Conservation (phyloP, 2,329 filamentous ascomycete species). For the Trichophyton mentagrophytes region DNA sequence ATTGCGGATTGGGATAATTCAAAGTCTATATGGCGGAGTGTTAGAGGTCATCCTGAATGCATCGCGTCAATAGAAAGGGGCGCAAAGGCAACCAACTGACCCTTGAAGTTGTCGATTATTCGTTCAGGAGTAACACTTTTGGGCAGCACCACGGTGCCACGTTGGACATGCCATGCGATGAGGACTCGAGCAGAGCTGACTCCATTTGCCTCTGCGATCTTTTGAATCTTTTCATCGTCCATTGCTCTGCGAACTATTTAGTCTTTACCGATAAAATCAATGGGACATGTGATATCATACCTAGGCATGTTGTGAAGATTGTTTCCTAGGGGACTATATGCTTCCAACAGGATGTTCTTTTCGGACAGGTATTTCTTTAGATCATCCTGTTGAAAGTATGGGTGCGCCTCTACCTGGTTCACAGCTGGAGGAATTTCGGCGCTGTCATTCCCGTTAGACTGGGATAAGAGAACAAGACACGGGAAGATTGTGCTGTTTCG, state of each 20-base stretch:
- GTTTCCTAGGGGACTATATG: conserved; percentile 35
- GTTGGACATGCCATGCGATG: conserved; percentile 42
- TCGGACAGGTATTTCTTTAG: conserved; percentile 40
- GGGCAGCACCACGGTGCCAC: conserved; percentile 41
- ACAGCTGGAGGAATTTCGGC: conserved; percentile 52
- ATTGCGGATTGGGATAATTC: conserved; percentile 6
- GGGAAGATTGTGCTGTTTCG: not conserved
- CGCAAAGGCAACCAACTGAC: not conserved
- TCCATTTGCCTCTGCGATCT: conserved; percentile 49
- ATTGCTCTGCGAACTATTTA: conserved; percentile 31
- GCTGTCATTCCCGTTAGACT: conserved; percentile 31
- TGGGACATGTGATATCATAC: not conserved
- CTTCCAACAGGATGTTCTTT: conserved; percentile 41
- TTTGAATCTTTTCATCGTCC: conserved; percentile 46
- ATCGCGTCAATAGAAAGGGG: not conserved
- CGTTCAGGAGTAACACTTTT: conserved; percentile 42
- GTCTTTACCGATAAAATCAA: not conserved
- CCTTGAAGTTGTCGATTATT: conserved; percentile 36
- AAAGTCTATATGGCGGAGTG: conserved; percentile 1
- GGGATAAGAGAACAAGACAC: not conserved
- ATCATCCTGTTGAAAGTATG: conserved; percentile 48
- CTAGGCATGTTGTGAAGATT: conserved; percentile 12
- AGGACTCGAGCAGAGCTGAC: conserved; percentile 44
- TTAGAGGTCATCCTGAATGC: not conserved
- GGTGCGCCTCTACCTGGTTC: conserved; percentile 74